Percentiles rank a stretch among this genome's conserved stretches.
These are phyloP conservation scores for Hygrophorus russula DNA, from an alignment of 768 basidiomycete species.

Conservation along the genomic window DNA sequence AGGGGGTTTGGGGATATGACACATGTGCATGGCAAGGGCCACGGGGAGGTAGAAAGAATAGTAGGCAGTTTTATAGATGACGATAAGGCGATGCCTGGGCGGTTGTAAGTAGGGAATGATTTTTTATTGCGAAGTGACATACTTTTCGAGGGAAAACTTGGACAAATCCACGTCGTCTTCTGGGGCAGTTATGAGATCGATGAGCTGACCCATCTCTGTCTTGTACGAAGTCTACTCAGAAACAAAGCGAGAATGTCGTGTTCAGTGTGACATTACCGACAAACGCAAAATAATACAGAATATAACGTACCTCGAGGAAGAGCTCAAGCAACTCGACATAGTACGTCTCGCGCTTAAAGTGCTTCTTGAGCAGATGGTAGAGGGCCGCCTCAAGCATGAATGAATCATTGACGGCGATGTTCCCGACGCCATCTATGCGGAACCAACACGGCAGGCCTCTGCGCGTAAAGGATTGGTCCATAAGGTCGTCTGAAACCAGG, in stretches of 20 bases:
- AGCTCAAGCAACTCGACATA: slow-evolving; percentile 87
- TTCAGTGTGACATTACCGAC: not conserved
- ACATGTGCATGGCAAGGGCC: slow-evolving; percentile 83
- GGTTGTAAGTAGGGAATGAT: not conserved
- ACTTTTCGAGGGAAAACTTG: slow-evolving; percentile 85
- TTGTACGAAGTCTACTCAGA: slow-evolving; percentile 49
- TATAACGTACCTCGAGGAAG: slow-evolving; percentile 53
- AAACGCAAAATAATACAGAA: not conserved
- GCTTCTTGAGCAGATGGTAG: slow-evolving; percentile 77
- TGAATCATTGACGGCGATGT: slow-evolving; percentile 90
- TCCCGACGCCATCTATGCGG: slow-evolving; percentile 47
- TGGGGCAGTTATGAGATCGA: slow-evolving; percentile 92
- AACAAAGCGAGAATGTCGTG: not conserved
- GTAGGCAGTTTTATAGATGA: slow-evolving; percentile 94
- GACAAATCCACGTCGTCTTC: slow-evolving; percentile 79
- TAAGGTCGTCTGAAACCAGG: slow-evolving; percentile 95
- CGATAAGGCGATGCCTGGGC: slow-evolving; percentile 78
- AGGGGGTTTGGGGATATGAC: slow-evolving; percentile 37
- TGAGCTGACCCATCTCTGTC: slow-evolving; percentile 93
- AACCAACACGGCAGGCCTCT: slow-evolving; percentile 97
- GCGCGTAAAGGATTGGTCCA: slow-evolving; percentile 91
- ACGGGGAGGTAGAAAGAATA: slow-evolving; percentile 99
- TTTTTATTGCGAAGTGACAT: slow-evolving; percentile 12
- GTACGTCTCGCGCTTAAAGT: slow-evolving; percentile 71
- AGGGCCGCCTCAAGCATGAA: slow-evolving; percentile 96